Evolutionary conservation across 2,329 filamentous ascomycete species (phyloP), one percentile per base, ranked within the genome.

Genomic region (Bretziella fagacearum): DNA sequence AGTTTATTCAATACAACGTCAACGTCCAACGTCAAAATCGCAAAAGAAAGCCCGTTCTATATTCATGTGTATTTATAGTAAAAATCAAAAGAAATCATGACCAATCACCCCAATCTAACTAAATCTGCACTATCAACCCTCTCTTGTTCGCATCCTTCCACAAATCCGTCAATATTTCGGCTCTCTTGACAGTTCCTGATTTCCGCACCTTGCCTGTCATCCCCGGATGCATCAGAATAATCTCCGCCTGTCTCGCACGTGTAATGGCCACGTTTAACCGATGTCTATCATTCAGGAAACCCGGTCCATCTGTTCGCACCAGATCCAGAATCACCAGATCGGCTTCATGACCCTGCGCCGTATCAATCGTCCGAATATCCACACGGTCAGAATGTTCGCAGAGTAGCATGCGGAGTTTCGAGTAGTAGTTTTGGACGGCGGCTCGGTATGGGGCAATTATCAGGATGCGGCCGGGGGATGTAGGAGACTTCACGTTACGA

Each of bases 281-380:
- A 30, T 66, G 63, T 0, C 61, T 56, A 13, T 69, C 62, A 18
- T 69, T 61, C 54, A 68, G 62, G 43, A 69, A 68, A 0, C 57
- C 59, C 0, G 63, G 62, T 0, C 55, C 56, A 0, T 54, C 55
- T 0, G 62, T 62, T n/a, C 63, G 57, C 2, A 69, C 66, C 51
- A 69, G 59, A 54, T 70, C 67, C 0, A 70, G 56, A 27, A 68
- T 63, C 0, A 70, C 65, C 4, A 68, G 57, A 33, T 70, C 67
- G 0, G 67, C 66, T 48, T 70, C 64, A 11, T 67, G 65, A 0
- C 67, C 67, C 32, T 69, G 67, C 0, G 64, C 62, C 3, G 60
- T 65, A 43, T 69, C 67, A 1, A 69, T 60, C 0, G 66, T 70
- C 15, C 67, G 52, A 0, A 66, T 60, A 20, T 63, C 57, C 0